These are phyloP conservation scores for Trichoderma koningii DNA, from an alignment of 2,329 filamentous ascomycete species.

Conservation along the genomic window DNA sequence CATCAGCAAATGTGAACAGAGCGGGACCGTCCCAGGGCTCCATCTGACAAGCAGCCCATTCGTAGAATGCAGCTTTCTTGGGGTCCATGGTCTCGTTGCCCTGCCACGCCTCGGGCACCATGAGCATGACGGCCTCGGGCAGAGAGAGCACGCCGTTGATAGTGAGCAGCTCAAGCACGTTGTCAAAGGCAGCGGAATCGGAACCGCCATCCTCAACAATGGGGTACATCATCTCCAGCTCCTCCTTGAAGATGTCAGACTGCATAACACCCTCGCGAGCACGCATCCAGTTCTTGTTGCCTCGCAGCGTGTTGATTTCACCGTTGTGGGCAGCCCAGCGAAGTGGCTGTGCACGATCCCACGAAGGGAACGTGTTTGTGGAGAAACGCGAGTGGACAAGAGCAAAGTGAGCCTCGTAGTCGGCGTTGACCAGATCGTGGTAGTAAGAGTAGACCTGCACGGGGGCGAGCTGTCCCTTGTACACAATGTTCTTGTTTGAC, in stretches of 20 bases:
- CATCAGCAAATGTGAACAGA: conserved; percentile 95
- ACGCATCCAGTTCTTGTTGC: conserved; percentile 99
- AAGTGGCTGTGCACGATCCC: conserved; percentile 94
- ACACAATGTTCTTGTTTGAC: conserved; percentile 98
- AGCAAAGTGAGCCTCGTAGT: conserved; percentile 96
- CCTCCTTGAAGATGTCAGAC: conserved; percentile 88
- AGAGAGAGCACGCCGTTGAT: conserved; percentile 96
- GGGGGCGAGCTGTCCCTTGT: conserved; percentile 94
- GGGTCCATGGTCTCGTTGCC: conserved; percentile 90
- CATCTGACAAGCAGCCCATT: conserved; percentile 99
- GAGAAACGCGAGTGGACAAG: conserved; percentile 97
- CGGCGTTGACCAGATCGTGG: conserved; percentile 92
- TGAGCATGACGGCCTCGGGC: conserved; percentile 95
- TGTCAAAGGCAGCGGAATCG: conserved; percentile 96
- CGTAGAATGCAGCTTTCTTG: conserved; percentile 95
- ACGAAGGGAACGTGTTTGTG: conserved; percentile 97
- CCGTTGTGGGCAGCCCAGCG: conserved; percentile 98
- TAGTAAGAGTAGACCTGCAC: conserved; percentile 98
- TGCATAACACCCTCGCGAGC: conserved; percentile 93
- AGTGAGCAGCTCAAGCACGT: conserved; percentile 87
- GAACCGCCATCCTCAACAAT: conserved; percentile 96
- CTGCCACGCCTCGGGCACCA: conserved; percentile 98
- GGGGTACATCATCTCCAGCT: conserved; percentile 86
- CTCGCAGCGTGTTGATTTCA: conserved; percentile 95
- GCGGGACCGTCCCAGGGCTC: conserved; percentile 98